Base-by-base conservation (phyloP, 495 filamentous ascomycete genomes). In the Talaromyces nanjingensis region DNA sequence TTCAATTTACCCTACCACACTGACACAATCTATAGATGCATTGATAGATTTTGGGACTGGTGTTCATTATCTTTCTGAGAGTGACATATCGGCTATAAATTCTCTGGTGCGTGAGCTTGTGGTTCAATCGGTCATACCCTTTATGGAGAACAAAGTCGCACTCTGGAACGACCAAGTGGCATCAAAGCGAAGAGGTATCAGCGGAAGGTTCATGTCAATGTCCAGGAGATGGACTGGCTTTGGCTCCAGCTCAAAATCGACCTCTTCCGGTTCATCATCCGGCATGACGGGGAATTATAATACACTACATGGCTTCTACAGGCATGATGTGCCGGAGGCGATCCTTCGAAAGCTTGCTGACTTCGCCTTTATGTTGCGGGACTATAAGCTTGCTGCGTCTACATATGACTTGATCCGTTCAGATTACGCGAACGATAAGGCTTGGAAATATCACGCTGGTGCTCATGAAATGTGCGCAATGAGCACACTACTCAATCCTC, bases 121-220 rank as follows among this genome's bases (percentile, higher is more conserved):
- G 14, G 92, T 89, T 8, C 93, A 97, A 69, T 96, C 91, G 2
- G 82, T 98, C 12, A 83, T 98, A 33, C 94, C 94, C 0, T 91
- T 88, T 62, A 98, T 98, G 96, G 94, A 98, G 74, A 89, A 92
- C 57, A 84, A 87, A 67, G 82, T 93, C 8, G 87, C 92, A 25
- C 83, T 90, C 3, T 98, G 94, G 94, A 98, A 98, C 71, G 94
- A 98, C 69, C 93, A 97, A 75, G 88, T 98, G 7, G 92, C 91
- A n/a, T 96, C 96, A 14, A 81, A 89, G 55, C 80, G 94, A 49
- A 86, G 91, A 61, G 96, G 96, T 34, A 80, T 98, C 62, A 88
- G 87, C 65, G 94, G 94, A 14, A 85, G 91, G 2, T 92, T 98
- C 71, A 89, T 96, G 77, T 93, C 88, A n/a, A 79, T 98, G 64